A percentile compares a stretch with the other conserved stretches of the same genome.
phyloP scores from a whole-genome alignment of 1,284 basidiomycete species.

The Leccinum griseonigrum region DNA sequence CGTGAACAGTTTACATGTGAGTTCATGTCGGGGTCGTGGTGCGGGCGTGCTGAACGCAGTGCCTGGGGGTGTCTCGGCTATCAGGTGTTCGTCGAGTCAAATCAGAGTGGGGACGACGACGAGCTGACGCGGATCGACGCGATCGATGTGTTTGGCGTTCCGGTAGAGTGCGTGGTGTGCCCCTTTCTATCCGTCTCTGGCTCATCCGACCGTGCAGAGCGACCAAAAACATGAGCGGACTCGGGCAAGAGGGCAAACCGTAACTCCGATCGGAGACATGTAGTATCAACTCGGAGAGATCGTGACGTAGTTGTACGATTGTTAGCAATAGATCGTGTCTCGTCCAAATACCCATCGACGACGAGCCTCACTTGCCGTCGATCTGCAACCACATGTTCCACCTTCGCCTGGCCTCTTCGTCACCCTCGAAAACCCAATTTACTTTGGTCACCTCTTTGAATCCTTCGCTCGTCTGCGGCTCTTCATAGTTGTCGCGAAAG shows the following conservation, averaged over 20 bases:
- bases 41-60: slow-evolving; percentile 1
- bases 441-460: slow-evolving; percentile 74
- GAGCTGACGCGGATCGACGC: slow-evolving; percentile 66
- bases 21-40: slow-evolving; percentile 21
- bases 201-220: slow-evolving; percentile 36
- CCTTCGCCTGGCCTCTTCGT: slow-evolving; percentile 59
- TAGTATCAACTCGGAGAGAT: not conserved
- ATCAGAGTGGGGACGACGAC: slow-evolving; percentile 71
- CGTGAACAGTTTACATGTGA: slow-evolving; percentile 69
- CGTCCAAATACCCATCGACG: not conserved
- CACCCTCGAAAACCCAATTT: slow-evolving; percentile 79
- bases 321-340: slow-evolving; percentile 11
- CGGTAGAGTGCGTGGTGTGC: slow-evolving; percentile 51
- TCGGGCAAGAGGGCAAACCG: slow-evolving; percentile 46
- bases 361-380: slow-evolving; percentile 47
- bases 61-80: too few relatives aligned
- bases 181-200: not conserved
- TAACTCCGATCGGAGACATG: slow-evolving; percentile 11
- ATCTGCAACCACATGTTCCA: slow-evolving; percentile 84
- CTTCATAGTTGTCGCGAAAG: slow-evolving; percentile 65
- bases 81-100: slow-evolving; percentile 72
- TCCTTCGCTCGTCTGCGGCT: slow-evolving; percentile 66
- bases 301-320: not conserved
- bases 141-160: slow-evolving; percentile 69
- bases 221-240: slow-evolving; percentile 55